phyloP scores from a whole-genome alignment of 2,329 filamentous ascomycete species.

The Sporothrix schenckii region DNA sequence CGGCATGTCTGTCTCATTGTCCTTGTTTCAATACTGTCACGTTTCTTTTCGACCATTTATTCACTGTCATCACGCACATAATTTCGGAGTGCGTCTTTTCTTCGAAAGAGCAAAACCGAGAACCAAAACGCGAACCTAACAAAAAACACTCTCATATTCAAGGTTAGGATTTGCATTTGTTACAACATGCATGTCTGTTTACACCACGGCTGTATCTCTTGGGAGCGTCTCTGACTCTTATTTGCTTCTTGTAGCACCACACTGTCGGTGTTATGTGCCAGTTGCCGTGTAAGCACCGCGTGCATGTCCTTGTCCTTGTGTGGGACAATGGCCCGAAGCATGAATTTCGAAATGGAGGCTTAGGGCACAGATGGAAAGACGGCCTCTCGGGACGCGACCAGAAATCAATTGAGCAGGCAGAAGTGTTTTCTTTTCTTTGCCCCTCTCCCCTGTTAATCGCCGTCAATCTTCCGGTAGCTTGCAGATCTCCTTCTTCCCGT shows the following conservation, averaged over 20 bases:
- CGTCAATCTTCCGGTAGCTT: slow-evolving; percentile 15
- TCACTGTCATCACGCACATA: neutral
- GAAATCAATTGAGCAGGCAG: slow-evolving; percentile 5
- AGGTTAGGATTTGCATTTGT: no score
- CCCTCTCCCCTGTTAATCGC: neutral
- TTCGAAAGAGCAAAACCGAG: neutral
- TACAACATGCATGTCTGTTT: no score
- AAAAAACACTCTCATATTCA: no score
- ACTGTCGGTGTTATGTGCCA: neutral
- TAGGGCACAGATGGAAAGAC: neutral
- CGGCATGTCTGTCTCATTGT: neutral
- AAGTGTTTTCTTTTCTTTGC: neutral
- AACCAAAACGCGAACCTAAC: no score
- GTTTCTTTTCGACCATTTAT: neutral
- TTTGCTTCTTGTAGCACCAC: neutral
- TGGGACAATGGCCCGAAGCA: slow-evolving; percentile 8
- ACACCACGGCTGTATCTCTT: neutral
- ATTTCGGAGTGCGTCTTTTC: neutral
- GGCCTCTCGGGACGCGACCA: slow-evolving; percentile 10
- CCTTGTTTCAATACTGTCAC: neutral
- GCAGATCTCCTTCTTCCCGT: slow-evolving; percentile 7
- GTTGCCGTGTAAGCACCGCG: neutral
- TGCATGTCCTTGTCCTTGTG: neutral
- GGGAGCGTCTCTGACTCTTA: neutral
- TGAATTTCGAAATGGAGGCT: slow-evolving; percentile 1